A percentile compares a stretch with the other conserved stretches of the same genome.
Conservation (phyloP, 2,329 filamentous ascomycete species). For the Epichloe sibirici region DNA sequence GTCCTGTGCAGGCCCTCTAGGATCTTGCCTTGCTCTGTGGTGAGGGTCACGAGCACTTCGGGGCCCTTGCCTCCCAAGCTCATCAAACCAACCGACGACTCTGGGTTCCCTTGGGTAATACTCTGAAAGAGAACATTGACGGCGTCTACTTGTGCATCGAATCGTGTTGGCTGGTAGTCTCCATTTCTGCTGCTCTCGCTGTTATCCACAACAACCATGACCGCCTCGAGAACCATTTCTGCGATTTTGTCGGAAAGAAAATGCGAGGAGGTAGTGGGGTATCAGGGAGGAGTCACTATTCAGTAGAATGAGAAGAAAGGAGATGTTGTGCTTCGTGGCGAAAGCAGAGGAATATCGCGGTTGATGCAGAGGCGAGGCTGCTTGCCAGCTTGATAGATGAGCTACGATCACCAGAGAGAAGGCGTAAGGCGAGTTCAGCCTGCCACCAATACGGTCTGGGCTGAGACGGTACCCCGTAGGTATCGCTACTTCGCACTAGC, state of each 20-base stretch:
- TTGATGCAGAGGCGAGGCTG: conserved; percentile 4
- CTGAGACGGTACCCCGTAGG: background rate
- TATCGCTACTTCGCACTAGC: conserved; percentile 6
- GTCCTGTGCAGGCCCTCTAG: conserved; percentile 84
- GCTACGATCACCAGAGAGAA: background rate
- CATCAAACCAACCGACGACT: conserved; percentile 96
- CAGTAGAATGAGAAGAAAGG: background rate
- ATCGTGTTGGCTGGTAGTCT: conserved; percentile 82
- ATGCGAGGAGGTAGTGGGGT: background rate
- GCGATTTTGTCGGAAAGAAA: conserved; percentile 18
- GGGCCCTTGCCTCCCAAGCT: conserved; percentile 98
- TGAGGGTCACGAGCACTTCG: conserved; percentile 91
- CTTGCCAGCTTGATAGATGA: conserved; percentile 4
- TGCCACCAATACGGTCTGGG: conserved; percentile 11
- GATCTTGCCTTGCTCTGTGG: conserved; percentile 91
- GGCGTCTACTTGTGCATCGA: conserved; percentile 91
- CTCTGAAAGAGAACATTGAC: conserved; percentile 91
- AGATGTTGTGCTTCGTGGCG: background rate
- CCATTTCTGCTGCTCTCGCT: conserved; percentile 97
- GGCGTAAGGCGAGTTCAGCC: conserved; percentile 36
- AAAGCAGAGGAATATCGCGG: background rate
- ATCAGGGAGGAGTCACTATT: too few species aligned
- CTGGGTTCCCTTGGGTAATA: conserved; percentile 89
- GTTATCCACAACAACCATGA: conserved; percentile 99
- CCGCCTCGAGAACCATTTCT: conserved; percentile 97